Conservation (phyloP, 495 filamentous ascomycete genomes). For the Penicillium roqueforti region DNA sequence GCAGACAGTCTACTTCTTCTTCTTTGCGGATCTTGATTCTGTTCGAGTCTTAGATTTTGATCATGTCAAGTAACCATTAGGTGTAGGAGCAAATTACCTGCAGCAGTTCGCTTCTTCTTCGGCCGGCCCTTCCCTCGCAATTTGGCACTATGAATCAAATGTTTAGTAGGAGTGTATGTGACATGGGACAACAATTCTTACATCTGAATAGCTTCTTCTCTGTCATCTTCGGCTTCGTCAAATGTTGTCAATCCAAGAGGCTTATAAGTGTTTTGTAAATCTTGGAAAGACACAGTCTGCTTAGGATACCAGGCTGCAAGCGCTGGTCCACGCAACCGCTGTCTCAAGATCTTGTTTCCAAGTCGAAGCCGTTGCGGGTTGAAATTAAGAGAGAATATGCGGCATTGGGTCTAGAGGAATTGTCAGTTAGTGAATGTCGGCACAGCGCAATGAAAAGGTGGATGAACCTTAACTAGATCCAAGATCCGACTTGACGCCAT, state of each 20-base stretch:
- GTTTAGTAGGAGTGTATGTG: background rate
- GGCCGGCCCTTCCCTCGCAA: slow-evolving; percentile 81
- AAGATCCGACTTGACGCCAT: slow-evolving; percentile 74
- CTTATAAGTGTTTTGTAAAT: slow-evolving; percentile 52
- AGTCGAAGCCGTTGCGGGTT: slow-evolving; percentile 77
- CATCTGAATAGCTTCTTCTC: slow-evolving; percentile 70
- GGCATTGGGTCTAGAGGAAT: slow-evolving; percentile 67
- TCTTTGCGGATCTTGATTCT: slow-evolving; percentile 43
- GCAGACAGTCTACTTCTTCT: slow-evolving; percentile 36
- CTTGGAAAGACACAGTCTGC: slow-evolving; percentile 61
- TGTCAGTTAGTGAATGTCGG: background rate
- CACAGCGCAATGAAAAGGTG: background rate
- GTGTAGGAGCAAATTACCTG: slow-evolving; percentile 48
- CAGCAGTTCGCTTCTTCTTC: slow-evolving; percentile 76
- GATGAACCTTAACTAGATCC: slow-evolving; percentile 70
- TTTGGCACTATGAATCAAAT: slow-evolving; percentile 51
- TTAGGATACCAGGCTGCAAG: slow-evolving; percentile 84
- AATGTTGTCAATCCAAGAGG: slow-evolving; percentile 58
- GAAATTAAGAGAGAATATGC: slow-evolving; percentile 84
- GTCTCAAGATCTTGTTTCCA: slow-evolving; percentile 84
- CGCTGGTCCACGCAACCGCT: slow-evolving; percentile 73
- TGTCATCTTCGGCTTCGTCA: slow-evolving; percentile 72
- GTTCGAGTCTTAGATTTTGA: slow-evolving; percentile 5
- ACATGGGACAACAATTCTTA: slow-evolving; percentile 25
- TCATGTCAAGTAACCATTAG: background rate